These are phyloP conservation scores for Annulohypoxylon moriforme DNA, from an alignment of 495 filamentous ascomycete species.

Conservation along the genomic window DNA sequence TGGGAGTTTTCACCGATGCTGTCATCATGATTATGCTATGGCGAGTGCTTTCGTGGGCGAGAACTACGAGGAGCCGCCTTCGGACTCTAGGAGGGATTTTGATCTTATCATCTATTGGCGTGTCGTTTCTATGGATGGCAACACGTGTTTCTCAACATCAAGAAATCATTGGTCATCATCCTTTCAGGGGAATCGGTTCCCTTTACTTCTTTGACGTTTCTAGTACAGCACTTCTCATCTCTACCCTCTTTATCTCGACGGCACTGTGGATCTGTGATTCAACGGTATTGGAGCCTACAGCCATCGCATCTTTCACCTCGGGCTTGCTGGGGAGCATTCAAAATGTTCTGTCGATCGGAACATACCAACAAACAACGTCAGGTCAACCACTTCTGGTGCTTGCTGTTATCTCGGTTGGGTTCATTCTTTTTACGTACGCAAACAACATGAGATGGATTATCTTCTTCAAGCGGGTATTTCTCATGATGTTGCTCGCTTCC, in stretches of 20 bases:
- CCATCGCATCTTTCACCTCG: conserved; percentile 53
- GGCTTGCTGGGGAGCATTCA: conserved; percentile 47
- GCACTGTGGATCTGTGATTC: conserved; percentile 54
- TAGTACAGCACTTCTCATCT: conserved; percentile 54
- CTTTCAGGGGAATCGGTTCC: conserved; percentile 42
- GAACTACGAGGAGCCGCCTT: conserved; percentile 56
- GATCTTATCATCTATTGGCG: conserved; percentile 43
- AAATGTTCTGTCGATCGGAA: conserved; percentile 47
- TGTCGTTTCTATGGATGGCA: conserved; percentile 36
- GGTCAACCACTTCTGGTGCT: conserved; percentile 44
- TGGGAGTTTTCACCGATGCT: conserved; percentile 56
- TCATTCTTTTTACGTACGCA: conserved; percentile 54
- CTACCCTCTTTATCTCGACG: conserved; percentile 53
- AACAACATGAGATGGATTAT: conserved; percentile 54
- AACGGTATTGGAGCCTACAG: conserved; percentile 51
- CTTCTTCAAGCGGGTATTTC: conserved; percentile 53
- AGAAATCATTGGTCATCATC: conserved; percentile 39
- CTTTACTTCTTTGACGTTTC: conserved; percentile 57
- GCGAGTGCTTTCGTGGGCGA: conserved; percentile 60
- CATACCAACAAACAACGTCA: conserved; percentile 53
- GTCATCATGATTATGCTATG: conserved; percentile 54
- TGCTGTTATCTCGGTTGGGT: conserved; percentile 51
- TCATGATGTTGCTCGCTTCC: conserved; percentile 49
- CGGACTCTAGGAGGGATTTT: conserved; percentile 54
- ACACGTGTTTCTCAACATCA: conserved; percentile 37